Evolutionary conservation across 305 asterid species (phyloP), one percentile per base, ranked within the genome.

Genomic region (Monarda citriodora): DNA sequence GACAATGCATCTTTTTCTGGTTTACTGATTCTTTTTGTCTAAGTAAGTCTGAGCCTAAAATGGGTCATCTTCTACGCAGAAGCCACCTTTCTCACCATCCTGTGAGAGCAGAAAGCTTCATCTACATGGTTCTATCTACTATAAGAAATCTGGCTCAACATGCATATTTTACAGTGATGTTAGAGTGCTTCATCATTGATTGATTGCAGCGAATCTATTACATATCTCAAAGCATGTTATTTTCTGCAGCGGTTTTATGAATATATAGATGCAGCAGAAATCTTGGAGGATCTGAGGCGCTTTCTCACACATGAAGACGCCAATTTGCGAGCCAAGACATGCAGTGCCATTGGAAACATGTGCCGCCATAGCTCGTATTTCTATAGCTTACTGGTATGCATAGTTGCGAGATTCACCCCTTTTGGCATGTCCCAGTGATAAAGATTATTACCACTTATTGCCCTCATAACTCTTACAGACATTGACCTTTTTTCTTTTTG

Each of bases 281-380:
- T 95, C 74, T 69, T 89, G 84, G 88, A 74, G 64, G 82, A 81
- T 60, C 83, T 95, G 75, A 91, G 82, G 78, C 78, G 65, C 68
- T 87, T 87, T 72, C 90, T 95, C 57, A 76, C 79, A 36, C 94
- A 95, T 61, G 95, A 89, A 72, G 99, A 95, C 77, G 82, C 97
- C 32, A 91, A 95, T 73, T 60, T 95, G 49, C 97, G 98, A 56
- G 84, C 98, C 52, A 91, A 92, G 81, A 77, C 97, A 63, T 91
- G 98, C 85, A 89, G 98, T 68, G 98, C 89, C 26, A 70, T 95
- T 57, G 99, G 99, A 72, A 95, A 95, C 76, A 87, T 95, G 95
- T 95, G 99, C 82, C 92, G 98, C 60, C 97, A 95, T 74, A 91
- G 96, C 79, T 85, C 96, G 70, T 87, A 85, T 77, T 95, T 95